phyloP scores from a whole-genome alignment of 2,329 filamentous ascomycete genomes.

The Huntiella savannae region DNA sequence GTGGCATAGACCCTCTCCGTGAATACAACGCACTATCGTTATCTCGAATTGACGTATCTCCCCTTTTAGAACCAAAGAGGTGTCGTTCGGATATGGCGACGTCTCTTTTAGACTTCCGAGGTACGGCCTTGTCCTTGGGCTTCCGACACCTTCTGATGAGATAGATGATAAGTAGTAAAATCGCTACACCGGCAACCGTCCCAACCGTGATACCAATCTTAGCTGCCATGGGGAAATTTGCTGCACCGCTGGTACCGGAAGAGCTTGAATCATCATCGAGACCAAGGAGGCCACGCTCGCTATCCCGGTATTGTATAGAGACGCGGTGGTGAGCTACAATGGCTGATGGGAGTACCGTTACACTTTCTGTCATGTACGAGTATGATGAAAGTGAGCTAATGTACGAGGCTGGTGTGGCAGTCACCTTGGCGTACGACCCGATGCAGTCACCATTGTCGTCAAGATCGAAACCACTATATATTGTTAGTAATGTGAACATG shows the following conservation, averaged over 20 bases:
- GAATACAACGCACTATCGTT: neutral
- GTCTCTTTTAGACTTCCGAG: neutral
- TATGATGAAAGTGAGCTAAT: constrained; percentile 18
- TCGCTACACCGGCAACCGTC: constrained; percentile 6
- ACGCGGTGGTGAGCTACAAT: constrained; percentile 21
- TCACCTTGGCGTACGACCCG: constrained; percentile 19
- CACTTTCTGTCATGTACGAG: constrained; percentile 11
- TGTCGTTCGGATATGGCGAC: neutral
- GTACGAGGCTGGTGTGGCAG: constrained; percentile 21
- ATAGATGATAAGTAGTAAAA: constrained; percentile 8
- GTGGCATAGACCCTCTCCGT: neutral
- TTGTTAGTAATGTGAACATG: neutral
- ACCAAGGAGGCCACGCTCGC: constrained; percentile 19
- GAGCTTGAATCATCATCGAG: constrained; percentile 15
- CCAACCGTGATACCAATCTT: constrained; percentile 13
- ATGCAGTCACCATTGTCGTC: constrained; percentile 18
- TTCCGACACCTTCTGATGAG: constrained; percentile 10
- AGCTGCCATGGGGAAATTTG: constrained; percentile 7
- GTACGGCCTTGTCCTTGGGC: constrained; percentile 3
- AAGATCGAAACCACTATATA: constrained; percentile 19
- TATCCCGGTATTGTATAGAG: constrained; percentile 21
- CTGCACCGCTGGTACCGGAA: neutral
- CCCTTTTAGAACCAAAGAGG: neutral
- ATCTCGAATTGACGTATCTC: too few species aligned
- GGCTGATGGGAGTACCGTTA: constrained; percentile 20